phyloP scores from a whole-genome alignment of 2,329 filamentous ascomycete species.

The Ophiostoma himal-ulmi region DNA sequence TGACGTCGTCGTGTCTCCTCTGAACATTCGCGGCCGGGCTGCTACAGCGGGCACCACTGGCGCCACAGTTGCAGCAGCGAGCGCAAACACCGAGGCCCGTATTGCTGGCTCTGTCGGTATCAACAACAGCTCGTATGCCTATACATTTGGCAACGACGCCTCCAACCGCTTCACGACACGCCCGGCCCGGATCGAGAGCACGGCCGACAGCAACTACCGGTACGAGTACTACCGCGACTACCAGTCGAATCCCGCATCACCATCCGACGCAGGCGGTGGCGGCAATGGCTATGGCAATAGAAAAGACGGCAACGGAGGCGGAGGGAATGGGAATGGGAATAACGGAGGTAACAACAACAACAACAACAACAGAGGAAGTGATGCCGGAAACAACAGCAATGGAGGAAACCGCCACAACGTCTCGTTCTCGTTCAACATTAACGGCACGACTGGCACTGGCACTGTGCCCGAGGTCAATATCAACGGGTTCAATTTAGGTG shows the following conservation, averaged over 20 bases:
- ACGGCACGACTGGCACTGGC: neutral
- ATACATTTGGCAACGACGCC: neutral
- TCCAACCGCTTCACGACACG: neutral
- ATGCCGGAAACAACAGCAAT: neutral
- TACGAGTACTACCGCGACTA: slow-evolving; percentile 23
- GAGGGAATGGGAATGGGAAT: neutral
- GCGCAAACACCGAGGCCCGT: neutral
- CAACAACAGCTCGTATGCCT: slow-evolving; percentile 14
- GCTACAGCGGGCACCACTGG: neutral
- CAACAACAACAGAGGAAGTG: neutral
- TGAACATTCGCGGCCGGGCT: neutral
- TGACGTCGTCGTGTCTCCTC: neutral
- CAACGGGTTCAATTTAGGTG: neutral
- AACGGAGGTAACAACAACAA: neutral
- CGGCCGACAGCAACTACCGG: slow-evolving; percentile 19
- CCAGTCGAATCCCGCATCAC: slow-evolving; percentile 19
- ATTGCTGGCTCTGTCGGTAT: neutral
- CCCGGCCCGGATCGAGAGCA: slow-evolving; percentile 14
- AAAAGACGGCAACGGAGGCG: neutral
- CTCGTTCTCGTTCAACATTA: neutral
- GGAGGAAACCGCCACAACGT: neutral
- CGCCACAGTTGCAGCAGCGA: no score
- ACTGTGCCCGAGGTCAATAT: neutral
- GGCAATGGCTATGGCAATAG: neutral
- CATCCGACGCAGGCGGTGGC: slow-evolving; percentile 9